Evolutionary conservation across 2,329 filamentous ascomycete genomes (phyloP).

Genomic region (Grosmannia clavigera): DNA sequence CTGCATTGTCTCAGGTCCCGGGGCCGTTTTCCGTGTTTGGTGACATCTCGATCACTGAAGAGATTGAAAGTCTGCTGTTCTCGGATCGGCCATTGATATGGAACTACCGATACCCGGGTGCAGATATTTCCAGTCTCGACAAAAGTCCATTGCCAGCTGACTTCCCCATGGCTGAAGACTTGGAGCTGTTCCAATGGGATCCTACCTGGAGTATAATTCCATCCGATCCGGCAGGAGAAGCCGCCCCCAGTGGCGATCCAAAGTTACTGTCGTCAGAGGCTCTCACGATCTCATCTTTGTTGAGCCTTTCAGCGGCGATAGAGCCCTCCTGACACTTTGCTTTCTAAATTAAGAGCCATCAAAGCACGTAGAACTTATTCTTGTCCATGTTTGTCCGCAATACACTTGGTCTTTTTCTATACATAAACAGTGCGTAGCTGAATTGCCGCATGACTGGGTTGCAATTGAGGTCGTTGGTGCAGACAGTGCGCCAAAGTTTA

Average conservation of each 20-base stretch:
- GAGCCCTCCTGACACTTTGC: not conserved
- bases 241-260: not conserved
- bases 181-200: slow-evolving; percentile 4
- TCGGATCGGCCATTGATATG: not conserved
- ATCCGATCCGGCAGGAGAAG: not conserved
- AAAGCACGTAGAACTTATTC: not conserved
- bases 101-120: not conserved
- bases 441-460: no score
- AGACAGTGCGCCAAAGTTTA: no score
- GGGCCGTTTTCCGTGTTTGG: not conserved
- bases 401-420: no score
- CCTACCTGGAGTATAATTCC: not conserved
- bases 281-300: not conserved
- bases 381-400: no score
- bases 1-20: not conserved
- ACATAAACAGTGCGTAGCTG: no score
- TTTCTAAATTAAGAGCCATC: no score
- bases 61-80: not conserved
- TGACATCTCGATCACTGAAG: not conserved
- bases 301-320: not conserved
- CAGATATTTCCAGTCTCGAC: not conserved
- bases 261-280: not conserved
- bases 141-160: not conserved
- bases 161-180: not conserved
- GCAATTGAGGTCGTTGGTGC: no score